Percentiles rank a stretch among this genome's conserved stretches.
Conservation (phyloP, 192 early-diverging fungal species). For the Rhizoclosmatium sp. region DNA sequence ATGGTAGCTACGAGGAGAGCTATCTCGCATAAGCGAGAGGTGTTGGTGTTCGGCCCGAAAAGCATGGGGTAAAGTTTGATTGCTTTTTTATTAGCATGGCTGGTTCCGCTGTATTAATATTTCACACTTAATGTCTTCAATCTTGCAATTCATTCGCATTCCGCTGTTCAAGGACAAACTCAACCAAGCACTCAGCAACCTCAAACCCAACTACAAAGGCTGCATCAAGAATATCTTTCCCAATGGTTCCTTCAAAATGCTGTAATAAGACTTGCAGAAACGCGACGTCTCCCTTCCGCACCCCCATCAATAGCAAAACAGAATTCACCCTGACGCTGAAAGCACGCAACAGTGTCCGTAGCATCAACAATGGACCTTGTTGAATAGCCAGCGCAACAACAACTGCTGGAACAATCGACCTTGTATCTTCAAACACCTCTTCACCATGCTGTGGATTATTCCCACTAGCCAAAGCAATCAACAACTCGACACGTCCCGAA, state of each 20-base stretch:
- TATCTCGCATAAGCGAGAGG: too few relatives aligned
- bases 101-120: too few relatives aligned
- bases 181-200: slow-evolving; percentile 17
- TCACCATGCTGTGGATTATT: not conserved
- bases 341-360: slow-evolving; percentile 1
- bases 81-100: too few relatives aligned
- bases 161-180: not conserved
- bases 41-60: too few relatives aligned
- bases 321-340: not conserved
- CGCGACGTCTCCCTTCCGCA: slow-evolving; percentile 1
- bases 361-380: slow-evolving; percentile 14
- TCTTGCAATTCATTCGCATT: not conserved
- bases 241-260: slow-evolving; percentile 3
- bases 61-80: too few relatives aligned
- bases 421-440: not conserved
- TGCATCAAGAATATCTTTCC: slow-evolving; percentile 18
- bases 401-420: slow-evolving; percentile 11
- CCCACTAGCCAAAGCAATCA: not conserved
- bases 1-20: too few relatives aligned
- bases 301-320: slow-evolving; percentile 29
- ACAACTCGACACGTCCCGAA: slow-evolving; percentile 9
- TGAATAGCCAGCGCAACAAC: slow-evolving; percentile 24
- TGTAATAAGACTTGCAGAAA: slow-evolving; percentile 12
- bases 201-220: slow-evolving; percentile 16
- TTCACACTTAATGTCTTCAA: too few relatives aligned